Percentiles rank a stretch among this genome's conserved stretches.
phyloP scores from a whole-genome alignment of 805 yeast genomes.

The Kuraishia capsulata region DNA sequence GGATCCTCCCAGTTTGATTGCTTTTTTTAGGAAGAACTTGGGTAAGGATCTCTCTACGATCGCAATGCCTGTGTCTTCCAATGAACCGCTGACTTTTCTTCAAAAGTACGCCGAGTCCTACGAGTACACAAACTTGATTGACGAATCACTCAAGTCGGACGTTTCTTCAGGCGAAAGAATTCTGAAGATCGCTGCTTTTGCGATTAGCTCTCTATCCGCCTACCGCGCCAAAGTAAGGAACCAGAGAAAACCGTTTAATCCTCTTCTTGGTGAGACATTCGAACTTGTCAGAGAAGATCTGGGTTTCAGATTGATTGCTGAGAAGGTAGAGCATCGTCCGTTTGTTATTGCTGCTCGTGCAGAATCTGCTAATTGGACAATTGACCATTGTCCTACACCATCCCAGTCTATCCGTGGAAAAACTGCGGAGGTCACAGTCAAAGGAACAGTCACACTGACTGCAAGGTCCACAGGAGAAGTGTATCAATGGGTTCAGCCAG shows the following conservation, averaged over 20 bases:
- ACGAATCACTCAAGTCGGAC: slow-evolving; percentile 43
- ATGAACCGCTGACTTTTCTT: slow-evolving; percentile 81
- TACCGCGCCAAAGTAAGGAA: slow-evolving; percentile 69
- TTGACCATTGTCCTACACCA: slow-evolving; percentile 59
- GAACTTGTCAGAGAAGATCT: slow-evolving; percentile 82
- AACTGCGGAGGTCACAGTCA: slow-evolving; percentile 71
- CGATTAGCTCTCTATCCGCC: slow-evolving; percentile 63
- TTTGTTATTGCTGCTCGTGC: slow-evolving; percentile 74
- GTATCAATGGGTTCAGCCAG: slow-evolving; percentile 80
- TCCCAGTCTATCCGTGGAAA: slow-evolving; percentile 94
- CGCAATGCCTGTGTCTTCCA: slow-evolving; percentile 90
- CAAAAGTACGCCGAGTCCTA: slow-evolving; percentile 73
- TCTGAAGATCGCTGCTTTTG: slow-evolving; percentile 71
- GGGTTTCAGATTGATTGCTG: slow-evolving; percentile 67
- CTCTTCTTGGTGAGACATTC: slow-evolving; percentile 86
- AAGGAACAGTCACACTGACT: slow-evolving; percentile 55
- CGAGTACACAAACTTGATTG: slow-evolving; percentile 66
- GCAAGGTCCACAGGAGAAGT: slow-evolving; percentile 55
- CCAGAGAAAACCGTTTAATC: slow-evolving; percentile 87
- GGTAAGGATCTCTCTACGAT: slow-evolving; percentile 83
- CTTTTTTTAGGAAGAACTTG: slow-evolving; percentile 78
- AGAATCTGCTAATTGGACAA: slow-evolving; percentile 63
- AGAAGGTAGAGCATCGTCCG: slow-evolving; percentile 86
- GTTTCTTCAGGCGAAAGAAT: slow-evolving; percentile 48
- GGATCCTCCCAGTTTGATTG: slow-evolving; percentile 74